Base-by-base conservation (phyloP, 345 rosid species). In the Euclidium syriacum region DNA sequence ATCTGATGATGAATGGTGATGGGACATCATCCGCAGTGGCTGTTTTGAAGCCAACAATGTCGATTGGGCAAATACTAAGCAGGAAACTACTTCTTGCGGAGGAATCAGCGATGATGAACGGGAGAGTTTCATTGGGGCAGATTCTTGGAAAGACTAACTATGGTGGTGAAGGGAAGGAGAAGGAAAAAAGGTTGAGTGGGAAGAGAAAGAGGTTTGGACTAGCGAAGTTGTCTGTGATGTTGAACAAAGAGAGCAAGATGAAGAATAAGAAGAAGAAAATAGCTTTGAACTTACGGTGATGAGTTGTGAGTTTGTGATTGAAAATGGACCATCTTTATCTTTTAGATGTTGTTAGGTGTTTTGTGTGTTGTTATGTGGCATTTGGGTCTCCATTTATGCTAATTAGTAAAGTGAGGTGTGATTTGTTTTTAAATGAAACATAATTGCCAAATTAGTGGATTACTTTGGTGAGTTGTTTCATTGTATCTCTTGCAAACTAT, bases 31-130 rank as follows among this genome's bases (percentile, higher is more conserved):
- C 74, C 0, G 51, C 85, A 1, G 62, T 33, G 1, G 89, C 95
- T 23, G 72, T 74, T 35, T 44, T 83, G 76, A 91, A 80, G 65
- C 84, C 85, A 29, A 83, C 89, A 7, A 74, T 87, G 22, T 92
- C 98, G 1, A 89, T 92, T 1, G 96, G 98, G 38, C 95, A 92
- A 30, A 89, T 92, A 58, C 80, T 92, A 1, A 92, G 96, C 83
- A 83, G 81, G 68, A 92, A 92, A 78, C 77, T 87, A 41, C 89
- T 83, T 23, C 71, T 77, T 26, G 88, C 88, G 2, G 91, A 87
- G 32, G 91, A 89, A 52, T 51, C 79, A 17, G 49, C 48, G 57
- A 81, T 75, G 52, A 80, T 43, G 65, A 87, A 74, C 33, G 73
- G 78, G 53, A 83, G 81, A 74, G 81, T 85, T 7, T 87, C 95